A percentile compares a stretch with the other conserved stretches of the same genome.
These are phyloP conservation scores for Globisporangium uncinulatum DNA, from an alignment of 352 stramenopile species.

Conservation along the genomic window DNA sequence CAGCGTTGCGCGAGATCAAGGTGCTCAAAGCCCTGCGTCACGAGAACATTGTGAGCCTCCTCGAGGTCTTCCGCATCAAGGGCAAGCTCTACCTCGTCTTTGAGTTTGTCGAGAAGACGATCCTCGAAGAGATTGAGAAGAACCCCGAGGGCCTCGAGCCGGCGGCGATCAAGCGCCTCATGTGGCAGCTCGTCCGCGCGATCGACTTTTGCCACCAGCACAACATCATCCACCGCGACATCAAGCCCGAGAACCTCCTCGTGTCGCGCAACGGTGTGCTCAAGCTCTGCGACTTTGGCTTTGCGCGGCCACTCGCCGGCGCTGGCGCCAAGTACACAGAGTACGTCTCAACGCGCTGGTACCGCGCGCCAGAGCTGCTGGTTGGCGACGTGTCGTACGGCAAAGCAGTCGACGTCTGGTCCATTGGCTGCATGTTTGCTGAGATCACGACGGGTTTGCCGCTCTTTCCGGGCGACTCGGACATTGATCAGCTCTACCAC, in stretches of 20 bases:
- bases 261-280: conserved; percentile 91
- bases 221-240: conserved; percentile 89
- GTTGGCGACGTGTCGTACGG: conserved; percentile 89
- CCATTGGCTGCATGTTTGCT: conserved; percentile 93
- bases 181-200: conserved; percentile 78
- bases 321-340: conserved; percentile 79
- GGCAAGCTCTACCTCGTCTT: conserved; percentile 84
- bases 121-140: conserved; percentile 88
- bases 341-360: conserved; percentile 94
- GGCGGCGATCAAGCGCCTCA: conserved; percentile 61
- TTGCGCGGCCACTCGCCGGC: conserved; percentile 59
- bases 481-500: conserved; percentile 93
- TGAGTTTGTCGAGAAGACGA: conserved; percentile 86
- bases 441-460: conserved; percentile 95
- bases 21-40: conserved; percentile 85
- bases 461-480: conserved; percentile 95
- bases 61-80: conserved; percentile 84
- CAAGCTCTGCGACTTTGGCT: conserved; percentile 92
- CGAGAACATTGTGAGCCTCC: conserved; percentile 83
- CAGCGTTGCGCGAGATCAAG: conserved; percentile 76
- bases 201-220: conserved; percentile 94
- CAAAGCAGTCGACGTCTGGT: conserved; percentile 97
- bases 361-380: conserved; percentile 92
- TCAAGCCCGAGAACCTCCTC: conserved; percentile 85
- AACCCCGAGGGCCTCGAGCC: conserved; percentile 75